A percentile compares a stretch with the other conserved stretches of the same genome.
These are phyloP conservation scores for Pythium graminicola DNA, from an alignment of 352 stramenopile genomes.

Conservation along the genomic window DNA sequence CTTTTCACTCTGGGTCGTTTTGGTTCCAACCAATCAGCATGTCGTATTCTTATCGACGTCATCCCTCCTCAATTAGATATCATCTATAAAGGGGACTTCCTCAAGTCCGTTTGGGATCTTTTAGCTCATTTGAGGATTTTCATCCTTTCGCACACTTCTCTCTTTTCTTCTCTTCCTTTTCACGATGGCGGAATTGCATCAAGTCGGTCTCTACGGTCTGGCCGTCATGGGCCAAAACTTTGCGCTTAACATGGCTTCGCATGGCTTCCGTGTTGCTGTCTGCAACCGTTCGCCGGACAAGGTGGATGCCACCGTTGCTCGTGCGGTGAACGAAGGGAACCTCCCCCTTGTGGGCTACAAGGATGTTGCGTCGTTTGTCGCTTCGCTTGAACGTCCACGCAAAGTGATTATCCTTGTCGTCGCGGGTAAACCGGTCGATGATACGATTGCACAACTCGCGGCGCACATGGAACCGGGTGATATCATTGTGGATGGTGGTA, in stretches of 20 bases:
- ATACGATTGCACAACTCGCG: constrained; percentile 83
- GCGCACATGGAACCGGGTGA: constrained; percentile 92
- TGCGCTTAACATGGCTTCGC: constrained; percentile 97
- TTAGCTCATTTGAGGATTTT: constrained; percentile 12
- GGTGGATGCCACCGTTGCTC: constrained; percentile 93
- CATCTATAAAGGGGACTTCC: no score
- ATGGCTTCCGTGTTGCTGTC: constrained; percentile 96
- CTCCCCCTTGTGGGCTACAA: constrained; percentile 92
- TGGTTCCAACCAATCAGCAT: constrained; percentile 19
- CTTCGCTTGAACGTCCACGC: constrained; percentile 89
- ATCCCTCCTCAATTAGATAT: constrained; percentile 21
- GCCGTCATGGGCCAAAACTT: constrained; percentile 99
- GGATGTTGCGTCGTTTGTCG: constrained; percentile 89
- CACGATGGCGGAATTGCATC: constrained; percentile 54
- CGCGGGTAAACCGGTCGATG: constrained; percentile 95
- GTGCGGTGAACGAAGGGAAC: constrained; percentile 94
- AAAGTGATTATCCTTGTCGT: constrained; percentile 99
- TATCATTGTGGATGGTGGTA: constrained; percentile 98
- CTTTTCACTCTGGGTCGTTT: constrained; percentile 1
- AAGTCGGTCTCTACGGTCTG: constrained; percentile 88
- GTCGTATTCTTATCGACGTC: constrained; percentile 16
- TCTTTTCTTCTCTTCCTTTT: neutral
- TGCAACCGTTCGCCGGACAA: constrained; percentile 97
- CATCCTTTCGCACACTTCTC: neutral
- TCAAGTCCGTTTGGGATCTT: neutral